Conservation (phyloP, 768 basidiomycete species). For the Leccinum rimulosum region DNA sequence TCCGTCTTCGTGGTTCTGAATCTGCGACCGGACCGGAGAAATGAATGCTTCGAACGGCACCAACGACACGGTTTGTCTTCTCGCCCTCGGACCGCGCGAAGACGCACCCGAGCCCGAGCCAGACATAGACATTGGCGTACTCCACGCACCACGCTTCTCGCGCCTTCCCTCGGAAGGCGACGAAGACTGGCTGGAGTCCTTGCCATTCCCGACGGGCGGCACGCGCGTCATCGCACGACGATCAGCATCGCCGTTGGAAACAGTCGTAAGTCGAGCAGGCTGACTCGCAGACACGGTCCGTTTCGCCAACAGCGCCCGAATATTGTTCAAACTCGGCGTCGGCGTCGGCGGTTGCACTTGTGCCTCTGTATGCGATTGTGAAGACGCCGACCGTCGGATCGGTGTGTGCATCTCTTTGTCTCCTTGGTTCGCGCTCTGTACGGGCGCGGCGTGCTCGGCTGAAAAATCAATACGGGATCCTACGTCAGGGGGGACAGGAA, state of each 20-base stretch:
- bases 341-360: not conserved
- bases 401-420: not conserved
- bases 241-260: not conserved
- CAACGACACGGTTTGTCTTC: not conserved
- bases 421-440: not conserved
- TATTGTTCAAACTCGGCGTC: constrained; percentile 16
- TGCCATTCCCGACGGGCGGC: not conserved
- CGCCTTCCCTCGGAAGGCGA: not conserved
- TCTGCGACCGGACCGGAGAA: constrained; percentile 10
- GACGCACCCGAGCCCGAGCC: not conserved
- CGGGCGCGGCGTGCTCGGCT: not conserved
- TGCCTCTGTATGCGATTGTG: not conserved
- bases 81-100: not conserved
- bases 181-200: not conserved
- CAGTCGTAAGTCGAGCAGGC: not conserved
- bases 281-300: constrained; percentile 1
- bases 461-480: not conserved
- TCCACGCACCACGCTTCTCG: not conserved
- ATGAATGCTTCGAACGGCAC: constrained; percentile 24
- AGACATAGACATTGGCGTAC: not conserved
- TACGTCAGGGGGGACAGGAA: not conserved
- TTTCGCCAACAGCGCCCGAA: constrained; percentile 17
- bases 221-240: not conserved
- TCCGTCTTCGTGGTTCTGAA: not conserved
- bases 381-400: not conserved